These are phyloP conservation scores for Paspalum notatum DNA, from an alignment of 176 grass and related monocot species.

Conservation along the genomic window DNA sequence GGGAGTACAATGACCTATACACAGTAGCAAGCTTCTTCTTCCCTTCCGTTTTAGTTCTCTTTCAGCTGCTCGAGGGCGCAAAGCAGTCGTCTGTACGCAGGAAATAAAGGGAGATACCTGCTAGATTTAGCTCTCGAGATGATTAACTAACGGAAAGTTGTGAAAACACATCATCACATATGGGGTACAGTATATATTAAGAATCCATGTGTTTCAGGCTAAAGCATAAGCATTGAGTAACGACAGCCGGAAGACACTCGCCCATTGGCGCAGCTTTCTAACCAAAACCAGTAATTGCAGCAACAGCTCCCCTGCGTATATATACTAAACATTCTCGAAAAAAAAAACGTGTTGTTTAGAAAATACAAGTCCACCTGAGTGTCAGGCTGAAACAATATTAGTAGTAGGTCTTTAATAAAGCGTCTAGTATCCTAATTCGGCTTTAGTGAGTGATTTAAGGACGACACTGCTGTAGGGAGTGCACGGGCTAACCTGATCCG, in stretches of 20 bases:
- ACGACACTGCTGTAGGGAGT: too few relatives aligned
- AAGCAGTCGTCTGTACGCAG: not conserved
- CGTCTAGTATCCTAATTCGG: too few relatives aligned
- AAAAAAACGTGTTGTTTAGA: too few relatives aligned
- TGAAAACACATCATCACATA: not conserved
- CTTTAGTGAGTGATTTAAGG: too few relatives aligned
- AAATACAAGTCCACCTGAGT: too few relatives aligned
- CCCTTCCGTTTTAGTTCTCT: too few relatives aligned
- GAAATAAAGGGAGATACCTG: not conserved
- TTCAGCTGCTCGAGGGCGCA: not conserved
- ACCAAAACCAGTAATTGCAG: not conserved
- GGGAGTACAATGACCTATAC: too few relatives aligned
- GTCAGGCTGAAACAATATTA: too few relatives aligned
- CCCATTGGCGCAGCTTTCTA: conserved; percentile 1
- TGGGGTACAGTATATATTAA: not conserved
- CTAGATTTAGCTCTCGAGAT: not conserved
- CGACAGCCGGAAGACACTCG: not conserved
- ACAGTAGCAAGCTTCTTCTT: too few relatives aligned
- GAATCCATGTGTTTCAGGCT: not conserved
- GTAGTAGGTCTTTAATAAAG: too few relatives aligned
- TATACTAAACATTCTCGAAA: too few relatives aligned
- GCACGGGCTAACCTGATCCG: too few relatives aligned
- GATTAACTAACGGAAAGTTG: not conserved
- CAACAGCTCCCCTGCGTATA: not conserved
- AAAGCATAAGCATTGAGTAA: not conserved